Percentiles rank a stretch among this genome's conserved stretches.
phyloP scores from a whole-genome alignment of 768 basidiomycete species.

The Candolleomyces efflorescens region DNA sequence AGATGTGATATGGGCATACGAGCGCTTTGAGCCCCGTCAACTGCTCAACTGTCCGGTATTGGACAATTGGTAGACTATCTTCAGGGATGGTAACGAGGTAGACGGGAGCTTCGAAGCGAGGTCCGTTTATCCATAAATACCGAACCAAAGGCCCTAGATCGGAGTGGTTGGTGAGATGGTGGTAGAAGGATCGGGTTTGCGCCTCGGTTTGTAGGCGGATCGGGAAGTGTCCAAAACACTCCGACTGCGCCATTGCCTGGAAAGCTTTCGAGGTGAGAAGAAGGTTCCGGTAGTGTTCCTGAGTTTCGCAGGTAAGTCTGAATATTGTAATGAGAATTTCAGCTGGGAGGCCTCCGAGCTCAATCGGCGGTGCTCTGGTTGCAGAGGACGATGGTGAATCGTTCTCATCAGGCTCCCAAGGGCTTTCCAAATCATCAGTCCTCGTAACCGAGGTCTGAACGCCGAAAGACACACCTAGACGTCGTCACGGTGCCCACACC shows the following conservation, averaged over 20 bases:
- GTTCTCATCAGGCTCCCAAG: too few relatives aligned
- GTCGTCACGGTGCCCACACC: too few relatives aligned
- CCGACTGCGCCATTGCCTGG: neutral
- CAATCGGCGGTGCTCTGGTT: neutral
- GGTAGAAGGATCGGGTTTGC: neutral
- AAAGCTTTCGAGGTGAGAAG: neutral
- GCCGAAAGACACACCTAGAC: too few relatives aligned
- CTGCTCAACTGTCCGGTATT: neutral
- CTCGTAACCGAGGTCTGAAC: too few relatives aligned
- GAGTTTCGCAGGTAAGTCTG: neutral
- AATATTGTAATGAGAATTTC: neutral
- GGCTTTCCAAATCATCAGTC: too few relatives aligned
- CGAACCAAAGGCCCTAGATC: neutral
- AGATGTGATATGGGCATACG: neutral
- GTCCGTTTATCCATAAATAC: neutral
- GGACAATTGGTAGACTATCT: neutral
- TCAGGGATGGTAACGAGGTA: neutral
- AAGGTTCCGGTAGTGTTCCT: neutral
- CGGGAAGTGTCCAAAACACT: neutral
- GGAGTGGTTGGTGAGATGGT: neutral
- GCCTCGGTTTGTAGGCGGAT: neutral
- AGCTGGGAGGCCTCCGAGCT: neutral
- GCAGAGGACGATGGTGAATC: too few relatives aligned
- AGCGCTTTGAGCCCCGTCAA: neutral
- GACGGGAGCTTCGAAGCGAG: neutral